Conservation (phyloP, 2,329 filamentous ascomycete genomes). For the Fusarium sp. region DNA sequence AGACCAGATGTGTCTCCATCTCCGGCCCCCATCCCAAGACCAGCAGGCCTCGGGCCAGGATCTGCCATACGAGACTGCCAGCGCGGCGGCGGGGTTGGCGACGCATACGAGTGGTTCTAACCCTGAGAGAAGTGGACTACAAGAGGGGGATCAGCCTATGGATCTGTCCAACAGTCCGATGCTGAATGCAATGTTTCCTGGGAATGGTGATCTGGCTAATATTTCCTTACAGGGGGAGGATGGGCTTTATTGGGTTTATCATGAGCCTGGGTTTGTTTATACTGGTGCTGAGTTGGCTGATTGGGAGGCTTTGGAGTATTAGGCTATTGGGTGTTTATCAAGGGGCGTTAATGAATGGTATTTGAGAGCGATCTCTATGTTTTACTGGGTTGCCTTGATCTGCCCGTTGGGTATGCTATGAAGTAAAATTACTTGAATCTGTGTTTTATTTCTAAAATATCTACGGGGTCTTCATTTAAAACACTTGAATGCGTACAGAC, state of each 20-base stretch:
- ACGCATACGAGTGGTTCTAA: not conserved
- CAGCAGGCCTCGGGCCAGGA: slow-evolving; percentile 8
- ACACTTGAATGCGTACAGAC: not conserved
- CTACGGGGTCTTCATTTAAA: not conserved
- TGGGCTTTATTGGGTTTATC: slow-evolving; percentile 30
- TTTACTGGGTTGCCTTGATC: not conserved
- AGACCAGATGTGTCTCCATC: slow-evolving; percentile 32
- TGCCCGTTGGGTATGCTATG: too few species aligned
- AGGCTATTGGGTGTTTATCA: not conserved
- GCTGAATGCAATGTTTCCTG: not conserved
- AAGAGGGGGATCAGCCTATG: not conserved
- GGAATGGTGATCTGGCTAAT: slow-evolving; percentile 17
- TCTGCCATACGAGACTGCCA: slow-evolving; percentile 4
- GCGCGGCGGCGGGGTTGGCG: not conserved
- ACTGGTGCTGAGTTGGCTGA: slow-evolving; percentile 25
- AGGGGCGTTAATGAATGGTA: not conserved
- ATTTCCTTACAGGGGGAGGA: slow-evolving; percentile 27
- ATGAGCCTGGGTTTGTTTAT: slow-evolving; percentile 14
- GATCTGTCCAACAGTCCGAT: not conserved
- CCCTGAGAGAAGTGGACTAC: not conserved
- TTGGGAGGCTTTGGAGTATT: slow-evolving; percentile 24
- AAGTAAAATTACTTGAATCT: too few species aligned
- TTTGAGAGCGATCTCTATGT: not conserved
- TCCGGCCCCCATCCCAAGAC: slow-evolving; percentile 12
- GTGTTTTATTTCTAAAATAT: not conserved